Base-by-base conservation (phyloP, 768 basidiomycete species). In the Tylopilus sp. region DNA sequence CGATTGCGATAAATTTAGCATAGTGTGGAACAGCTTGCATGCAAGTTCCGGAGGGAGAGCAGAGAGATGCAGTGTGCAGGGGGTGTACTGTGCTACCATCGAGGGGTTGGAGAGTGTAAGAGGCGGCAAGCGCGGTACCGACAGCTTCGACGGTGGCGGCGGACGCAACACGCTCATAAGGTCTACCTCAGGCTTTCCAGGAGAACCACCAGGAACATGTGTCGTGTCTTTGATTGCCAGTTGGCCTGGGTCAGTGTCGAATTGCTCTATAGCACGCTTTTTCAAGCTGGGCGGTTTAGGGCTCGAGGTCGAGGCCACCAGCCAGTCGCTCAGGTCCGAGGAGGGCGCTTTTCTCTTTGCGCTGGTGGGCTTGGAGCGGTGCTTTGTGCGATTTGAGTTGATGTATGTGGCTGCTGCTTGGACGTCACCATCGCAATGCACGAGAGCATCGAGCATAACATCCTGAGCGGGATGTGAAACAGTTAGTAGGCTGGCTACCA, bases 1-100 rank as follows among this genome's bases (percentile, higher is more conserved):
- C 9, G 68, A 61, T 36, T 70, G 74, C 19, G 89, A 83, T 16
- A 76, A 71, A 44, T 83, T 76, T 14, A 86, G 54, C 87, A 92
- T 85, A 0, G 76, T 76, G 57, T 91, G 84, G 67, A 89, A 92
- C 21, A 92, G 73, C 45, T 75, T 75, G 64, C 81, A 89, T 0
- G 91, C 90, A 17, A 92, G 78, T 43, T 89, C 85, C 3, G 82
- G 78, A 9, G 91, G 87, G 11, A 92, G 78, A 21, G 87, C 64
- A 13, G 84, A 81, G 17, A 73, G 68, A 65, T 92, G 89, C 38
- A 90, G 64, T 1, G 90, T 91, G 55, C 87, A 90, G 0, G 91
- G 86, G 0, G 82, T 86, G 63, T 92, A 79, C 57, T 81, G 64
- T 25, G 84, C 76, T 3, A 92, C 81, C 70, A 89, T 73, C 17